Evolutionary conservation across 768 basidiomycete species (phyloP).

Genomic region (Pisolithus tinctorius): DNA sequence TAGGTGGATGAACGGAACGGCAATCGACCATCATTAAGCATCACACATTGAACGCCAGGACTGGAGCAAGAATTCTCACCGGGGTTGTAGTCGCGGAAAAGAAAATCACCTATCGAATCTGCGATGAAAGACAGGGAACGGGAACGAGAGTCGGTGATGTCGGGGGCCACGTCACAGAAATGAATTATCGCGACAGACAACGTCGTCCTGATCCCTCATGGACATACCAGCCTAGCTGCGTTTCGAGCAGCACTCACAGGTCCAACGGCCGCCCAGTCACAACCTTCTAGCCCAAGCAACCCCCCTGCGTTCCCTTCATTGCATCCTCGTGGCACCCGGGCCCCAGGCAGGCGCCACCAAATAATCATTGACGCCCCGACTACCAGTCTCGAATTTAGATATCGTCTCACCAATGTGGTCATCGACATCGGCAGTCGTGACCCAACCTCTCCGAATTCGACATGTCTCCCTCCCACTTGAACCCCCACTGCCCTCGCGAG

Average conservation of each 20-base stretch:
- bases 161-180: constrained; percentile 34
- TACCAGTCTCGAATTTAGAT: constrained; percentile 1
- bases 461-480: not conserved
- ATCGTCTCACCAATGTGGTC: not conserved
- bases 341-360: not conserved
- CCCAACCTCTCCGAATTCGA: not conserved
- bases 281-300: not conserved
- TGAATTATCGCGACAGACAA: constrained; percentile 12
- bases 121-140: constrained; percentile 10
- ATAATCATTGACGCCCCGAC: constrained; percentile 19
- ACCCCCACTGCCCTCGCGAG: constrained; percentile 17
- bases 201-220: not conserved
- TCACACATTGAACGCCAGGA: no score
- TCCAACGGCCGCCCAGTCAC: not conserved
- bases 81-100: constrained; percentile 11
- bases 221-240: constrained; percentile 1
- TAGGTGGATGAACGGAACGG: no score
- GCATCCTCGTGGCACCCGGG: no score
- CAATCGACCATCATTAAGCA: no score
- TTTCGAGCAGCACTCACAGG: constrained; percentile 16
- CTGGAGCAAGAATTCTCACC: not conserved
- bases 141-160: constrained; percentile 14
- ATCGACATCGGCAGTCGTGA: not conserved
- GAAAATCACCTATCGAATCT: constrained; percentile 11
- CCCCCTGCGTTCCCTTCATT: no score